Percentiles rank a stretch among this genome's conserved stretches.
Conservation (phyloP, 164 flowering plant species). For the Euptelea pleiosperma region DNA sequence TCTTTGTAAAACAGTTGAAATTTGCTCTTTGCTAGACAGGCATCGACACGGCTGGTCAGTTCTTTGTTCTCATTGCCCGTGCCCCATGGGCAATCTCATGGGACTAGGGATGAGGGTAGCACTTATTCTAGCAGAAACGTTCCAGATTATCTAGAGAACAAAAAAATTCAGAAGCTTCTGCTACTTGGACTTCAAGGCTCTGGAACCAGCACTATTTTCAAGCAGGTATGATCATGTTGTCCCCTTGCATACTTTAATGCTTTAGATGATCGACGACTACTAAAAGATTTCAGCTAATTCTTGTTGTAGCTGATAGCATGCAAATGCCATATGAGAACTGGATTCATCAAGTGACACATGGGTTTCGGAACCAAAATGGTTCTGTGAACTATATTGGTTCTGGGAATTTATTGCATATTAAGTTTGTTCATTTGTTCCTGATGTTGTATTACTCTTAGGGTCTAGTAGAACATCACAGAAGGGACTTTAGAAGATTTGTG, state of each 20-base stretch:
- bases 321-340: too few relatives aligned
- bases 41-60: slow-evolving; percentile 65
- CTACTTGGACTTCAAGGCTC: slow-evolving; percentile 77
- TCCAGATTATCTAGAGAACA: slow-evolving; percentile 69
- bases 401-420: too few relatives aligned
- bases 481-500: too few relatives aligned
- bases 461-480: too few relatives aligned
- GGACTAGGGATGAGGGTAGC: slow-evolving; percentile 51
- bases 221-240: slow-evolving; percentile 54
- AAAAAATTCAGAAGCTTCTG: slow-evolving; percentile 70
- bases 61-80: slow-evolving; percentile 78
- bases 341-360: too few relatives aligned
- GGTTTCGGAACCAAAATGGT: too few relatives aligned
- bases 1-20: slow-evolving; percentile 6
- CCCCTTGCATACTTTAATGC: background rate
- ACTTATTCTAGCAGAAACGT: slow-evolving; percentile 46
- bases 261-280: background rate
- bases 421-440: too few relatives aligned
- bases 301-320: too few relatives aligned
- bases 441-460: too few relatives aligned
- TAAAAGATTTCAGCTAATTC: background rate
- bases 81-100: slow-evolving; percentile 59
- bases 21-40: slow-evolving; percentile 50
- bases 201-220: slow-evolving; percentile 91
- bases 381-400: too few relatives aligned